Evolutionary conservation across 2,329 filamentous ascomycete genomes (phyloP), one percentile per base, ranked within the genome.

Genomic region (Aspergillus spinulosporus): DNA sequence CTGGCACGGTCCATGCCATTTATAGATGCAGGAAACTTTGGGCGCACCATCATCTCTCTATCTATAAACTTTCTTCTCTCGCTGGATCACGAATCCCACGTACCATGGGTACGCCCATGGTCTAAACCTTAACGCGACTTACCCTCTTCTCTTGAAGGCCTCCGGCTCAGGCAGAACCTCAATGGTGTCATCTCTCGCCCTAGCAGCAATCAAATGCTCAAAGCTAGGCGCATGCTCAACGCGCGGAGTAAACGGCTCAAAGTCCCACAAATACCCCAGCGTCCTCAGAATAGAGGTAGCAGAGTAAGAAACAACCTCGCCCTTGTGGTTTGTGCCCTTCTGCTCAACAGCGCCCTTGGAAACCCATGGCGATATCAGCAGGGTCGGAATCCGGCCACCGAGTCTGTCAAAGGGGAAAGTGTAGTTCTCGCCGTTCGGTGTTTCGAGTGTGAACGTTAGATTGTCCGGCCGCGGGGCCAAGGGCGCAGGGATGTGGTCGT

Each of bases 401-500:
- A 70, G 64, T 12, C 66, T 64, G 49, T 68, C 53, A 15, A 72
- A 71, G 5, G 49, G 45, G 57, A 69, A 66, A 3, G 64, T 69
- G 36, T 69, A 71, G 26, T 62, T 37, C 57, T 64, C 46, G 14
- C 66, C 68, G 7, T 60, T 61, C 1, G 67, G 64, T 2, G 68
- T 65, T 1, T 54, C 63, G 34, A 66, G 62, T 4, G 73, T 78
- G 53, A 72, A 73, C 5, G 66, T 70, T 12, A 71, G 54, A 54
- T 70, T 58, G 48, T 76, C 73, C 0, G 70, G 71, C 4, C 66
- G 64, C 3, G 60, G 56, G 14, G 70, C 72, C n/a, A 68, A 62
- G 5, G 70, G 71, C 1, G 72, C 68, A 5, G 64, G 63, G 12
- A 74, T 69, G 59, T 75, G 72, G 64, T 75, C 72, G 51, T 70